phyloP scores from a whole-genome alignment of 2,329 filamentous ascomycete genomes.

The Lecanosticta acicola region DNA sequence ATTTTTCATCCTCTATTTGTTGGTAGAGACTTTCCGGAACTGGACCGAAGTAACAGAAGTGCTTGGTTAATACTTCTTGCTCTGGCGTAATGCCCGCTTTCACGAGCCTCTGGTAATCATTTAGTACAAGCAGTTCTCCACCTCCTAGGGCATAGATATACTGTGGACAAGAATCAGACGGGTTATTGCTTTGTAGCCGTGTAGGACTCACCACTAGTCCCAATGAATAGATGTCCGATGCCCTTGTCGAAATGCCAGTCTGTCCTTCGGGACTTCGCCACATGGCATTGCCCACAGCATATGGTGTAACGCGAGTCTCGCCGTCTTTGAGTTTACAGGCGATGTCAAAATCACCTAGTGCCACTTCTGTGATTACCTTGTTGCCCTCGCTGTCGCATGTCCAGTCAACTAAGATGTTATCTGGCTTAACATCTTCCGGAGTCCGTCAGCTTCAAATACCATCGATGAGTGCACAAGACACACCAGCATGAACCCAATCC shows the following conservation, averaged over 20 bases:
- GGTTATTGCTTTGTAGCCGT: slow-evolving; percentile 8
- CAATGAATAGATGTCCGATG: slow-evolving; percentile 38
- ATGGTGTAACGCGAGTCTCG: slow-evolving; percentile 23
- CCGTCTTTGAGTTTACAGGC: slow-evolving; percentile 31
- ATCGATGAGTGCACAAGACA: no score
- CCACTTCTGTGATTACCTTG: slow-evolving; percentile 31
- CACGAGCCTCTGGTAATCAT: slow-evolving; percentile 31
- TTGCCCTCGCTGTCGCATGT: slow-evolving; percentile 31
- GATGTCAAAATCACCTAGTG: slow-evolving; percentile 36
- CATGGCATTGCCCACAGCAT: slow-evolving; percentile 37
- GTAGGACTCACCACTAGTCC: slow-evolving; percentile 34
- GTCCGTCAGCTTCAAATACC: no score
- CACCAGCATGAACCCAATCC: slow-evolving; percentile 36
- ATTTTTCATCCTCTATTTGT: slow-evolving; percentile 27
- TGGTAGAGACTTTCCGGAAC: slow-evolving; percentile 30
- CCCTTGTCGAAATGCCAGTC: slow-evolving; percentile 32
- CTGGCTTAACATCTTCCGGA: slow-evolving; percentile 37
- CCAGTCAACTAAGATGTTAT: slow-evolving; percentile 38
- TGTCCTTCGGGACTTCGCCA: slow-evolving; percentile 40
- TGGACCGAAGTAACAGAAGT: slow-evolving; percentile 35
- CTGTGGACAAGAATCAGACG: slow-evolving; percentile 24
- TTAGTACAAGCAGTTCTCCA: slow-evolving; percentile 29
- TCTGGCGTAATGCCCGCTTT: slow-evolving; percentile 28
- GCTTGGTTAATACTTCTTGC: slow-evolving; percentile 32
- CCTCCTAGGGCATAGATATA: slow-evolving; percentile 34